phyloP scores from a whole-genome alignment of 2,329 filamentous ascomycete species.

The Ambrosiella beaveri region DNA sequence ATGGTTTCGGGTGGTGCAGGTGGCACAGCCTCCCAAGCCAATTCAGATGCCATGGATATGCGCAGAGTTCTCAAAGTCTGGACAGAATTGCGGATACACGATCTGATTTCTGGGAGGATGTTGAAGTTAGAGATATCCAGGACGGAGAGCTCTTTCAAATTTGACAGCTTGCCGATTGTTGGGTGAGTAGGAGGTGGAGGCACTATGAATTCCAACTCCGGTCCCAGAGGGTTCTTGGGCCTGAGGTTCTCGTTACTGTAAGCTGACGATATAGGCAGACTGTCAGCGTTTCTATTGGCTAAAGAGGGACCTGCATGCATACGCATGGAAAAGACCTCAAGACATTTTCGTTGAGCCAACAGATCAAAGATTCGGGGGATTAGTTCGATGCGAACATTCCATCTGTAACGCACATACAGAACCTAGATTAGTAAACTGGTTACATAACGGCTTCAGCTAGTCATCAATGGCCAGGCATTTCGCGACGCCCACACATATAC shows the following conservation, averaged over 20 bases:
- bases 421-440: background rate
- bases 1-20: background rate
- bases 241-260: background rate
- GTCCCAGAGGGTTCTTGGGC: background rate
- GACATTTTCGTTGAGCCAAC: constrained; percentile 34
- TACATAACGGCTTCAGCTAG: background rate
- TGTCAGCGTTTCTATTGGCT: background rate
- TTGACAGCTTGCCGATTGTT: constrained; percentile 13
- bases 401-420: constrained; percentile 22
- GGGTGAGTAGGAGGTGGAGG: constrained; percentile 1
- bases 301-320: constrained; percentile 39
- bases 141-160: constrained; percentile 34
- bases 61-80: constrained; percentile 36
- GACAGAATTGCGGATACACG: constrained; percentile 37
- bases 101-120: constrained; percentile 35
- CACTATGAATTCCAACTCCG: background rate
- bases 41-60: constrained; percentile 38
- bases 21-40: constrained; percentile 22
- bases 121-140: constrained; percentile 45
- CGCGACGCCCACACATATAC: background rate
- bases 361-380: constrained; percentile 39
- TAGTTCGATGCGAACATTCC: constrained; percentile 48
- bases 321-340: constrained; percentile 38
- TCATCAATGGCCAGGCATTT: no score
- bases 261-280: background rate